Evolutionary conservation across 257 asterid genomes (phyloP).

Genomic region (Perilla frutescens): DNA sequence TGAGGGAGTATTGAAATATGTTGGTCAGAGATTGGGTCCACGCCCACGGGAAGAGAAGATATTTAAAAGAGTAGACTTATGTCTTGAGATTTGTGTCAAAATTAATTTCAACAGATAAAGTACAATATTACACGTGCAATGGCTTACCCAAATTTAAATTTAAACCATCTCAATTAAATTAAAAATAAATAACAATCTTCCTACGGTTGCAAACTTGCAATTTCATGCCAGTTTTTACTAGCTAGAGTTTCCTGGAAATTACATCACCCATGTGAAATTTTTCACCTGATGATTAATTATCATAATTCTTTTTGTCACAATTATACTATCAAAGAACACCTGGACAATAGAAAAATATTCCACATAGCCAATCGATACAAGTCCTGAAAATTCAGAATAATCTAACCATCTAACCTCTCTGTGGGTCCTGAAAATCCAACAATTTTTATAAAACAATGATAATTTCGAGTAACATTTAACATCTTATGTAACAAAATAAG

Average conservation of each 20-base stretch:
- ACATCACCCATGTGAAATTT: conserved; percentile 8
- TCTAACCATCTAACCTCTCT: no score
- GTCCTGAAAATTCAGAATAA: no score
- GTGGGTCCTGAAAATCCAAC: no score
- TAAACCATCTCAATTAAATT: neutral
- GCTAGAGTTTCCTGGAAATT: conserved; percentile 27
- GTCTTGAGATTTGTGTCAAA: conserved; percentile 62
- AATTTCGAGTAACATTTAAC: no score
- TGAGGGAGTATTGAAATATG: conserved; percentile 34
- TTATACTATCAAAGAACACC: no score
- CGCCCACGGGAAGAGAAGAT: conserved; percentile 41
- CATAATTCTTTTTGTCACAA: no score
- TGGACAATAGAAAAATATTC: no score
- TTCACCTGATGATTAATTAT: conserved; percentile 16
- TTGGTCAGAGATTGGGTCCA: conserved; percentile 60
- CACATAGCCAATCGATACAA: no score
- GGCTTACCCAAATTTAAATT: conserved; percentile 34
- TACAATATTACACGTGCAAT: conserved; percentile 75
- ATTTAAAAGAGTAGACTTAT: conserved; percentile 38
- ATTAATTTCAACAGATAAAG: conserved; percentile 29
- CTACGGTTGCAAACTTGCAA: conserved; percentile 18
- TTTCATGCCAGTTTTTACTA: no score
- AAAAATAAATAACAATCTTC: conserved; percentile 12
- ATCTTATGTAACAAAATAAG: no score
- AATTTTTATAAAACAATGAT: no score